These are phyloP conservation scores for Pyronema domesticum DNA, from an alignment of 495 filamentous ascomycete species.

Conservation along the genomic window DNA sequence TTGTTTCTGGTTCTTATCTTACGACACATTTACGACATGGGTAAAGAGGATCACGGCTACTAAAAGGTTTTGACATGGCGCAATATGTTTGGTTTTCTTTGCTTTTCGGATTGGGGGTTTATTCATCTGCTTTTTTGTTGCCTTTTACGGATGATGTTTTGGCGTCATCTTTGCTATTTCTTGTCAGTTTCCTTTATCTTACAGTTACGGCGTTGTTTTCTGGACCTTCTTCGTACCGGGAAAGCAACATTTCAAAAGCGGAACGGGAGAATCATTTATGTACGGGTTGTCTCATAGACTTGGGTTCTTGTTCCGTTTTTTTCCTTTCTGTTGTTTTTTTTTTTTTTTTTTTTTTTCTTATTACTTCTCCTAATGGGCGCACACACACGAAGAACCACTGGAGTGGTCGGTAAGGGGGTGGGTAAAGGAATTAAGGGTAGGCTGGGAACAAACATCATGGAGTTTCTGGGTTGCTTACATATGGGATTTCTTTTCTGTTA, in stretches of 20 bases:
- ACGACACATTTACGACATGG: constrained; percentile 9
- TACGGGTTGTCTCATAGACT: background rate
- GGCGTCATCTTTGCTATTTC: background rate
- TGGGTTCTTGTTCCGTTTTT: background rate
- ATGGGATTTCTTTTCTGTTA: background rate
- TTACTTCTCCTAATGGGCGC: background rate
- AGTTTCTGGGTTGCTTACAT: background rate
- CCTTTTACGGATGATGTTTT: constrained; percentile 30
- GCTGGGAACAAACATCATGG: background rate
- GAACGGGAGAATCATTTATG: background rate
- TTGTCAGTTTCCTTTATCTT: background rate
- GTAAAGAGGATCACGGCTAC: constrained; percentile 24
- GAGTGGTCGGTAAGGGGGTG: background rate
- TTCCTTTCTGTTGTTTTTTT: background rate
- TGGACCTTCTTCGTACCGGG: background rate
- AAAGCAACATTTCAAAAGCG: background rate
- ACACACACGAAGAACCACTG: background rate
- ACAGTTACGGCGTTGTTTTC: background rate
- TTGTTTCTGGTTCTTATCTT: constrained; percentile 22
- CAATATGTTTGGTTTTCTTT: constrained; percentile 28
- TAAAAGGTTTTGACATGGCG: constrained; percentile 24
- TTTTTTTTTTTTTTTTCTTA: background rate
- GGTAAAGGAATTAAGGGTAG: background rate
- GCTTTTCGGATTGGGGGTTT: constrained; percentile 15
- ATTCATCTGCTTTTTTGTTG: constrained; percentile 17